These are phyloP conservation scores for Brassica nigra DNA, from an alignment of 345 rosid genomes.

Conservation along the genomic window DNA sequence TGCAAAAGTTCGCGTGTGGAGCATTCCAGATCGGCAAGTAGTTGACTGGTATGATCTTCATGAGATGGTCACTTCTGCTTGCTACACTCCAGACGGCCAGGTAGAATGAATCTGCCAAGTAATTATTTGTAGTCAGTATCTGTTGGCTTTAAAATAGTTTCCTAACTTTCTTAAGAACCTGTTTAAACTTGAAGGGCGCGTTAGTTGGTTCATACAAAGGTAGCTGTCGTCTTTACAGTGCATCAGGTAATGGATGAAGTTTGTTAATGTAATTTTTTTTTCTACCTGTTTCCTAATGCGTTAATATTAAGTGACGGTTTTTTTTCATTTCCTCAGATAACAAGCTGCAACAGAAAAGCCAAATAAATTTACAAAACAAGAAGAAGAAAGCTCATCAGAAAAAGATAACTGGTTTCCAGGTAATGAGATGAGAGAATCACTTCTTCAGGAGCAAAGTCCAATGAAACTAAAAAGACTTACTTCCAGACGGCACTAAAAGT, in stretches of 20 bases:
- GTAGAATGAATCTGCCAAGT: constrained; percentile 41
- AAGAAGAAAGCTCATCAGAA: constrained; percentile 89
- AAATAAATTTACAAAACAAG: constrained; percentile 80
- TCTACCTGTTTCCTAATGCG: not conserved
- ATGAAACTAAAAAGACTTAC: not conserved
- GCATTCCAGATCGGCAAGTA: constrained; percentile 90
- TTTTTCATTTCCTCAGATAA: constrained; percentile 51
- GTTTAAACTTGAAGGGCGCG: constrained; percentile 66
- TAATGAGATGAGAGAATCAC: constrained; percentile 31
- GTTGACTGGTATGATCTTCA: constrained; percentile 96
- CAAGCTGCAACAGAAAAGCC: constrained; percentile 73
- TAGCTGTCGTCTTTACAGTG: constrained; percentile 71
- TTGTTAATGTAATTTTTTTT: not conserved
- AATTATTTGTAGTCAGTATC: not conserved
- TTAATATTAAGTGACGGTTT: not conserved
- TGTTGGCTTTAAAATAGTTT: not conserved
- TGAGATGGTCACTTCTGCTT: constrained; percentile 98
- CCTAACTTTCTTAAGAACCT: constrained; percentile 31
- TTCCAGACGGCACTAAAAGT: constrained; percentile 25
- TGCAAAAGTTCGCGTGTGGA: constrained; percentile 97
- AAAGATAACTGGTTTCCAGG: constrained; percentile 99
- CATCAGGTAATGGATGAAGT: constrained; percentile 54
- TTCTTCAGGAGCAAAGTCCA: constrained; percentile 2
- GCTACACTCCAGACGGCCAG: constrained; percentile 98
- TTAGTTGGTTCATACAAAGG: constrained; percentile 95